phyloP scores from a whole-genome alignment of 768 basidiomycete species.

The Chlorophyllum brunneum region DNA sequence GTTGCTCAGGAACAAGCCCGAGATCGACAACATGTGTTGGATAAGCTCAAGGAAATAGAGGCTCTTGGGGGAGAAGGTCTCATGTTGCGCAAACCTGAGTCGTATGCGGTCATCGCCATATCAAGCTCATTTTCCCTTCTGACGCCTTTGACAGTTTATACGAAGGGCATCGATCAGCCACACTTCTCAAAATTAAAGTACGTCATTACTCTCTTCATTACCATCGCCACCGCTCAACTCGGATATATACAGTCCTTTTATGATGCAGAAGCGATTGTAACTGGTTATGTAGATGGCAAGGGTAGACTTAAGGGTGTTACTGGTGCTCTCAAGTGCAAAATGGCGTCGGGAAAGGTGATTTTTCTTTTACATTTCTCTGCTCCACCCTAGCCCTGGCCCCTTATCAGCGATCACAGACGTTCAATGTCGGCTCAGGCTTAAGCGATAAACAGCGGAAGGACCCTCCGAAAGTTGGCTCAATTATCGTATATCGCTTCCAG shows the following conservation, averaged over 20 bases:
- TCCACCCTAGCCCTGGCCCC: not conserved
- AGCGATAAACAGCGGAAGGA: constrained; percentile 48
- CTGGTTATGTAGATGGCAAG: constrained; percentile 52
- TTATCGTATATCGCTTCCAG: constrained; percentile 58
- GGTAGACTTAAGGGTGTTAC: constrained; percentile 46
- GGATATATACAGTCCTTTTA: constrained; percentile 41
- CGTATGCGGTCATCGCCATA: constrained; percentile 31
- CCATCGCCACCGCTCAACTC: not conserved
- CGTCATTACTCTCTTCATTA: not conserved
- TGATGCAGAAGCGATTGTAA: constrained; percentile 57
- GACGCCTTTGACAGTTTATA: constrained; percentile 24
- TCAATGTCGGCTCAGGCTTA: constrained; percentile 54
- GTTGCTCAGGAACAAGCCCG: constrained; percentile 45
- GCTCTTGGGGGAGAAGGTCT: constrained; percentile 53
- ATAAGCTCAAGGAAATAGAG: constrained; percentile 52
- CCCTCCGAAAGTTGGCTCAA: constrained; percentile 52
- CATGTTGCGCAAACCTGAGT: constrained; percentile 50
- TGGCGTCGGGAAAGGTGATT: constrained; percentile 56
- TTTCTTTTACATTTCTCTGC: not conserved
- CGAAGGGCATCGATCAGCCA: constrained; percentile 43
- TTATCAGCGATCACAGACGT: constrained; percentile 30
- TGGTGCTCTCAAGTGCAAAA: constrained; percentile 52
- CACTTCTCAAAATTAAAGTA: constrained; percentile 54
- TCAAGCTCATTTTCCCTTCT: not conserved
- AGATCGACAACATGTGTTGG: constrained; percentile 47